These are phyloP conservation scores for Polytrichum formosum DNA, from an alignment of 225 moss, liverwort and hornwort species.

Conservation along the genomic window DNA sequence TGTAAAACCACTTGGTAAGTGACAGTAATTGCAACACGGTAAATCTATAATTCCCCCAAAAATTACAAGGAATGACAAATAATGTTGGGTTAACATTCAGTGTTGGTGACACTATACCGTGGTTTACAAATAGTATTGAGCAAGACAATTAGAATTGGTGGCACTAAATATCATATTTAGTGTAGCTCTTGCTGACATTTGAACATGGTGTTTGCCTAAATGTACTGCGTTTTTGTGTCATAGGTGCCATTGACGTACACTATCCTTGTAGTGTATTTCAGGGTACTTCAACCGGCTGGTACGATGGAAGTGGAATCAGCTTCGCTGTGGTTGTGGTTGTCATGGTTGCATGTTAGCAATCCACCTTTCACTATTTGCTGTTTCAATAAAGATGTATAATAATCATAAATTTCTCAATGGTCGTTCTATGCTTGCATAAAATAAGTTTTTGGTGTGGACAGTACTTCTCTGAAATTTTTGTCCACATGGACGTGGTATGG, in stretches of 20 bases:
- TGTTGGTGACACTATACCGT: too few relatives aligned
- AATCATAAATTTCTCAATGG: neutral
- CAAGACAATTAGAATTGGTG: too few relatives aligned
- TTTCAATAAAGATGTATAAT: neutral
- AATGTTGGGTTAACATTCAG: too few relatives aligned
- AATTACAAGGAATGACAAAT: too few relatives aligned
- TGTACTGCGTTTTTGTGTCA: too few relatives aligned
- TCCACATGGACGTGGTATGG: conserved; percentile 16
- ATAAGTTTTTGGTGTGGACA: neutral
- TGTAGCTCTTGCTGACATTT: too few relatives aligned
- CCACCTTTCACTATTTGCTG: neutral
- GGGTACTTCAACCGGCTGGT: conserved; percentile 70
- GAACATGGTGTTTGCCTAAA: too few relatives aligned
- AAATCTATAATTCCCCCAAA: too few relatives aligned
- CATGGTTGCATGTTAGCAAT: conserved; percentile 72
- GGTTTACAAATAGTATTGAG: too few relatives aligned
- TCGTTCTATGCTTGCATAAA: neutral
- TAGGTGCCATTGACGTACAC: neutral
- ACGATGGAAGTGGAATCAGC: conserved; percentile 86
- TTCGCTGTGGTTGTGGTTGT: conserved; percentile 80
- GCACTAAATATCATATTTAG: too few relatives aligned
- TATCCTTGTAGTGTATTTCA: conserved; percentile 24
- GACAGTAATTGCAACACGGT: too few relatives aligned
- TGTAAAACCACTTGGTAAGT: too few relatives aligned
- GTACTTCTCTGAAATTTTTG: conserved; percentile 21